phyloP scores from a whole-genome alignment of 2,329 filamentous ascomycete genomes.

The Knoxdaviesia capensis region DNA sequence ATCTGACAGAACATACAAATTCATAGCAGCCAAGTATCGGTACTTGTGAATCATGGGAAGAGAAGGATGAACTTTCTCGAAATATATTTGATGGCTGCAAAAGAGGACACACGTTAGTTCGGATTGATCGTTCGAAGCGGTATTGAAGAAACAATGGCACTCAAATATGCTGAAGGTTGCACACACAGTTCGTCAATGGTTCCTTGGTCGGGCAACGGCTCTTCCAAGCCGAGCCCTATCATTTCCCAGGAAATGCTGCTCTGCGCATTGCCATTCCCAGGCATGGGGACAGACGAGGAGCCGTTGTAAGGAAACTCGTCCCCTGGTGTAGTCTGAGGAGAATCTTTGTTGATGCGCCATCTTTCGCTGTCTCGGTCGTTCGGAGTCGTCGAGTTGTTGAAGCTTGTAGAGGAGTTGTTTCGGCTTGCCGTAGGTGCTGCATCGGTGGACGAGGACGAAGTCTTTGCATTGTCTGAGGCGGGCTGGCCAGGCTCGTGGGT shows the following conservation, averaged over 20 bases:
- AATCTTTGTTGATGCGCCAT: conserved; percentile 35
- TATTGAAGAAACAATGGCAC: conserved; percentile 1
- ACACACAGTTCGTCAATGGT: conserved; percentile 64
- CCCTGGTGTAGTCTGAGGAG: conserved; percentile 24
- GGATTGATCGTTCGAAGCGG: conserved; percentile 3
- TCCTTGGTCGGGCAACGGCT: conserved; percentile 36
- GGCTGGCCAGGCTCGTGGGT: conserved; percentile 40
- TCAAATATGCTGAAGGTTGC: conserved; percentile 1
- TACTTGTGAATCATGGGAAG: conserved; percentile 77
- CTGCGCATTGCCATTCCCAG: conserved; percentile 24
- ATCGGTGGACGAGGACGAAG: too few species aligned
- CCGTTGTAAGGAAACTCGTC: conserved; percentile 39
- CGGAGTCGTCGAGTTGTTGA: conserved; percentile 3
- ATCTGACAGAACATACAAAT: conserved; percentile 31
- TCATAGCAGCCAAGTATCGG: conserved; percentile 74
- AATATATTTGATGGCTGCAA: conserved; percentile 59
- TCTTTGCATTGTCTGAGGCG: conserved; percentile 10
- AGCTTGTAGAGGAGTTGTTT: too few species aligned
- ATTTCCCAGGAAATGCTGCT: conserved; percentile 62
- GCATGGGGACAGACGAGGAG: conserved; percentile 21
- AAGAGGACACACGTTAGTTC: neutral
- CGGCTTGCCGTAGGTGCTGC: too few species aligned
- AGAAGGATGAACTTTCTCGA: conserved; percentile 74
- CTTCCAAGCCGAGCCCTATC: conserved; percentile 37
- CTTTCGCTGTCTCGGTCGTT: conserved; percentile 28